Percentiles rank a stretch among this genome's conserved stretches.
These are phyloP conservation scores for Myrmaecium sp. DNA, from an alignment of 2,329 filamentous ascomycete genomes.

Conservation along the genomic window DNA sequence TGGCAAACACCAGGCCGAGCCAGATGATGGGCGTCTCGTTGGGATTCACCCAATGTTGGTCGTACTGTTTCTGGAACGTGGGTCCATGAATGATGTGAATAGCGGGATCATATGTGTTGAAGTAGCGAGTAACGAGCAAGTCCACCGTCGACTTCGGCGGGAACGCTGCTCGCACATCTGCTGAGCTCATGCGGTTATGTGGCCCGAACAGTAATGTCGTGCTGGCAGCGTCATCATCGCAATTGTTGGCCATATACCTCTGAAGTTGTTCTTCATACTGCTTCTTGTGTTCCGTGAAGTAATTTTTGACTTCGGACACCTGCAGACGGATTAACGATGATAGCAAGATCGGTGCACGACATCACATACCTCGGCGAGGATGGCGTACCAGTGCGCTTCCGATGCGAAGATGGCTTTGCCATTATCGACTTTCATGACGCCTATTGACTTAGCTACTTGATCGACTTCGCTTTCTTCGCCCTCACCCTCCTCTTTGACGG, in stretches of 20 bases:
- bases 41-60: constrained; percentile 54
- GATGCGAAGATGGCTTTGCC: constrained; percentile 31
- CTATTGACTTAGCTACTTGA: constrained; percentile 31
- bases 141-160: constrained; percentile 72
- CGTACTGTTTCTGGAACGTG: constrained; percentile 57
- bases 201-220: constrained; percentile 68
- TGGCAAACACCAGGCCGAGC: constrained; percentile 59
- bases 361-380: constrained; percentile 29
- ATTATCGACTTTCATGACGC: constrained; percentile 36
- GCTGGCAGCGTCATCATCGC: constrained; percentile 38
- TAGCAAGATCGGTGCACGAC: not conserved
- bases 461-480: constrained; percentile 47
- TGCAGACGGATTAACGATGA: constrained; percentile 13
- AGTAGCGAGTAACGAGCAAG: constrained; percentile 73
- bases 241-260: constrained; percentile 53
- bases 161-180: constrained; percentile 63
- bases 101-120: constrained; percentile 59
- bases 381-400: constrained; percentile 36
- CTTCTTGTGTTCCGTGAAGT: constrained; percentile 73
- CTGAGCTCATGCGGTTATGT: constrained; percentile 48
- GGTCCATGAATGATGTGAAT: constrained; percentile 46
- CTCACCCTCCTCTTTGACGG: constrained; percentile 33
- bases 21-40: constrained; percentile 59
- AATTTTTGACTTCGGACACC: constrained; percentile 87
- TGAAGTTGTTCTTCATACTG: constrained; percentile 71